Percentiles rank a stretch among this genome's conserved stretches.
Evolutionary conservation across 1,284 basidiomycete species (phyloP).

Genomic region (Kalmanozyma brasiliensis): DNA sequence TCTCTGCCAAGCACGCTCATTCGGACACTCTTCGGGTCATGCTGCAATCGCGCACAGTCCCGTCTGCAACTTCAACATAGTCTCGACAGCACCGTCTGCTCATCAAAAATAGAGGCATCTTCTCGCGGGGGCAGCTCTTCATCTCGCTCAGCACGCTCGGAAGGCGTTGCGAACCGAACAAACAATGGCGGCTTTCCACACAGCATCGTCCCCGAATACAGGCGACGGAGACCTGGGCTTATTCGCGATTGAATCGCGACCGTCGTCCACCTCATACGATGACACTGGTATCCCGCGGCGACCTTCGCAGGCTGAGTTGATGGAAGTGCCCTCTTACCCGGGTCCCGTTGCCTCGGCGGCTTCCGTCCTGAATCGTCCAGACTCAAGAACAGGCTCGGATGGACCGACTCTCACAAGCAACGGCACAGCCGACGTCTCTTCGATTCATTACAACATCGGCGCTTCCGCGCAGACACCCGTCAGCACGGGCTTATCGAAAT

Average conservation of each 20-base stretch:
- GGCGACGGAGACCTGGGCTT: conserved; percentile 48
- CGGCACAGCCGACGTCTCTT: too few relatives aligned
- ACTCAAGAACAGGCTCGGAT: too few relatives aligned
- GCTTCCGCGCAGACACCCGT: neutral
- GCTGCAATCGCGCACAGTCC: conserved; percentile 2
- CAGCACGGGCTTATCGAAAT: neutral
- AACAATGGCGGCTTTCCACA: conserved; percentile 13
- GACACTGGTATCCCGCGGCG: neutral
- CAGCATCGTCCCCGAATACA: conserved; percentile 9
- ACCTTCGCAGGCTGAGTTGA: neutral
- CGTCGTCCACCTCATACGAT: conserved; percentile 37
- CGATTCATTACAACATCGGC: too few relatives aligned
- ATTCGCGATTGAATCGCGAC: conserved; percentile 35
- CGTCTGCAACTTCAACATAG: neutral
- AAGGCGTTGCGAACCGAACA: neutral
- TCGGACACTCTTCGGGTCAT: neutral
- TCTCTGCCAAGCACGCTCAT: neutral
- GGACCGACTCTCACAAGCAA: too few relatives aligned
- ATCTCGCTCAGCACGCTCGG: neutral
- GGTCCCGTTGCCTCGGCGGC: neutral
- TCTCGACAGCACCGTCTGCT: too few relatives aligned
- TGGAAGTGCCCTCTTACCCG: conserved; percentile 18
- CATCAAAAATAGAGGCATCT: neutral
- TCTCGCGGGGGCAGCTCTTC: neutral
- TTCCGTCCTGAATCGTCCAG: neutral